phyloP scores from a whole-genome alignment of 2,329 filamentous ascomycete genomes.

The Metarhizium album region DNA sequence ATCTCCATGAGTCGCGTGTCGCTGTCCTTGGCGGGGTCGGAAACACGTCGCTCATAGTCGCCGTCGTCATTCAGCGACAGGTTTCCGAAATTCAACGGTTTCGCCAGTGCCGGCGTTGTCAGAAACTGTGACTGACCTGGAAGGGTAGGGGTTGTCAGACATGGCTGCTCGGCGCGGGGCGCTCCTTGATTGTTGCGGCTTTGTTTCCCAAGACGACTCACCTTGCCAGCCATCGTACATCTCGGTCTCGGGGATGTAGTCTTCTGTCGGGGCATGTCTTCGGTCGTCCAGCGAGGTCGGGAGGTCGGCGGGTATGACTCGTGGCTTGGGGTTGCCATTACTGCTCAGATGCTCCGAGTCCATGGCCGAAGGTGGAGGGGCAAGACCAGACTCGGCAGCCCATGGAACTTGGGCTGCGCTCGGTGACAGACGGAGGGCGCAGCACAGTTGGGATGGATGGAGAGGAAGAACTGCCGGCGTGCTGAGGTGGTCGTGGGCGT shows the following conservation, averaged over 20 bases:
- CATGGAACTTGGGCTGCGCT: slow-evolving; percentile 18
- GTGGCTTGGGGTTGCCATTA: slow-evolving; percentile 31
- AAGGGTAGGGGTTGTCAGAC: slow-evolving; percentile 13
- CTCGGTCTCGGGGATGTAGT: slow-evolving; percentile 71
- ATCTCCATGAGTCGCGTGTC: slow-evolving; percentile 89
- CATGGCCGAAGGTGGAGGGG: slow-evolving; percentile 41
- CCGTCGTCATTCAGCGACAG: slow-evolving; percentile 66
- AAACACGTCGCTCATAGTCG: slow-evolving; percentile 53
- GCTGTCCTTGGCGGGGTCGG: slow-evolving; percentile 56
- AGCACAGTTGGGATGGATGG: neutral
- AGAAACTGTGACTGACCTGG: slow-evolving; percentile 92
- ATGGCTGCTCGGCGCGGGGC: neutral
- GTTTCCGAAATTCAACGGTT: slow-evolving; percentile 71
- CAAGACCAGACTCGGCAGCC: slow-evolving; percentile 22
- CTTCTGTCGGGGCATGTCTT: slow-evolving; percentile 51
- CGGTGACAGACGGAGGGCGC: neutral
- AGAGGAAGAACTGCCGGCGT: neutral
- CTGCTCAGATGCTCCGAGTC: slow-evolving; percentile 43
- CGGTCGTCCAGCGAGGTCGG: slow-evolving; percentile 89
- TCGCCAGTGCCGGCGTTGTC: slow-evolving; percentile 73
- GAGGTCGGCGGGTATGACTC: slow-evolving; percentile 66
- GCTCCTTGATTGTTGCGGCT: neutral
- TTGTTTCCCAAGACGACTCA: slow-evolving; percentile 20
- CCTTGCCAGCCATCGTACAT: slow-evolving; percentile 99
- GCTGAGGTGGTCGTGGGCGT: neutral